phyloP scores from a whole-genome alignment of 495 filamentous ascomycete species.

The Neurospora sp. region DNA sequence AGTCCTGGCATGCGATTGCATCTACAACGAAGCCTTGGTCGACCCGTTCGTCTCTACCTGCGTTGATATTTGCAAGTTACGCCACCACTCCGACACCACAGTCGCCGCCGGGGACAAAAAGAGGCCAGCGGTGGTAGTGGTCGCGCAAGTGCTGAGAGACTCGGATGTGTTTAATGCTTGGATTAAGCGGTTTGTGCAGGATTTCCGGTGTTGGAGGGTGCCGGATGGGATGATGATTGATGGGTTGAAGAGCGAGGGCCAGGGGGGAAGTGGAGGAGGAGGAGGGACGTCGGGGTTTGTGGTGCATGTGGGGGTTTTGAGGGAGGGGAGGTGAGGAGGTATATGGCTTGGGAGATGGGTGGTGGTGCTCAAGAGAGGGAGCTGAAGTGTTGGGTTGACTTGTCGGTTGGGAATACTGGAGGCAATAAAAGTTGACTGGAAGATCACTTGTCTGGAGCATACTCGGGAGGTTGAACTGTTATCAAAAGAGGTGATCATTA shows the following conservation, averaged over 20 bases:
- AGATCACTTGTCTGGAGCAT: not conserved
- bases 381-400: not conserved
- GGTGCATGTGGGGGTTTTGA: conserved; percentile 54
- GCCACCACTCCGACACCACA: conserved; percentile 21
- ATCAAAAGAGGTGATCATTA: not conserved
- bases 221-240: conserved; percentile 43
- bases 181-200: conserved; percentile 52
- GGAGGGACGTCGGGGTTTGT: conserved; percentile 49
- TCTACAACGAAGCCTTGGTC: conserved; percentile 82
- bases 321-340: not conserved
- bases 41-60: conserved; percentile 76
- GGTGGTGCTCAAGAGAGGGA: not conserved
- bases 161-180: conserved; percentile 78
- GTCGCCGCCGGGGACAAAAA: conserved; percentile 3
- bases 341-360: not conserved
- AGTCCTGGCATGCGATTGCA: conserved; percentile 76
- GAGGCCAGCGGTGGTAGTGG: conserved; percentile 24
- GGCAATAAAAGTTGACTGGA: not conserved
- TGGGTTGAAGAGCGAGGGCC: conserved; percentile 33
- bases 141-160: conserved; percentile 79
- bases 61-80: conserved; percentile 59
- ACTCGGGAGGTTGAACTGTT: not conserved
- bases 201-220: conserved; percentile 71
- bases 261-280: not conserved
- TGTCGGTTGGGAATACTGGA: not conserved